Conservation (phyloP, 1,139 yeast species). For the Suhomyces panamericanus region DNA sequence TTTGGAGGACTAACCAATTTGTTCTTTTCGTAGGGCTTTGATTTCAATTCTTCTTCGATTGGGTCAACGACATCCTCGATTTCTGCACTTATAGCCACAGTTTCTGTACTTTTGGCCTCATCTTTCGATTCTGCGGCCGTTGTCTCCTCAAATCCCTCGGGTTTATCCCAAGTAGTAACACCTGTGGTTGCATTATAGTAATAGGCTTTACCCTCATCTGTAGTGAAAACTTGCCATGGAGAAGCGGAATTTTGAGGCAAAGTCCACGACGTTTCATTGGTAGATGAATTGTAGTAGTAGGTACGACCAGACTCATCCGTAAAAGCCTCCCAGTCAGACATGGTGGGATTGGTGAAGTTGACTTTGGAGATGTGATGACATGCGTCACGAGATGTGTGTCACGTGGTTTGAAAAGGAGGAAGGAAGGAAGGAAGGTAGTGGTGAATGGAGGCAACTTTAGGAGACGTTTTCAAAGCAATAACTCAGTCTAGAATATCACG, state of each 20-base stretch:
- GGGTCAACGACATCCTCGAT: constrained; percentile 7
- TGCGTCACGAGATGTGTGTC: neutral
- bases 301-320: constrained; percentile 64
- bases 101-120: neutral
- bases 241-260: constrained; percentile 58
- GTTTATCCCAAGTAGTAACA: constrained; percentile 81
- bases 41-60: constrained; percentile 16
- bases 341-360: neutral
- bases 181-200: constrained; percentile 68
- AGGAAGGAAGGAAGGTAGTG: no score
- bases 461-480: no score
- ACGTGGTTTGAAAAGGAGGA: neutral
- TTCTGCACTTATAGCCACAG: neutral
- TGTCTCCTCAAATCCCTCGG: constrained; percentile 39
- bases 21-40: constrained; percentile 9
- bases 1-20: constrained; percentile 18
- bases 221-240: constrained; percentile 64
- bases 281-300: constrained; percentile 68
- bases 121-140: neutral
- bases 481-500: no score
- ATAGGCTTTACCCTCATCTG: constrained; percentile 72
- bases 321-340: constrained; percentile 55
- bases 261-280: constrained; percentile 80
- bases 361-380: neutral
- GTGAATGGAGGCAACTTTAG: no score